Base-by-base conservation (phyloP, 2,329 filamentous ascomycete genomes). In the Monascus ruber region DNA sequence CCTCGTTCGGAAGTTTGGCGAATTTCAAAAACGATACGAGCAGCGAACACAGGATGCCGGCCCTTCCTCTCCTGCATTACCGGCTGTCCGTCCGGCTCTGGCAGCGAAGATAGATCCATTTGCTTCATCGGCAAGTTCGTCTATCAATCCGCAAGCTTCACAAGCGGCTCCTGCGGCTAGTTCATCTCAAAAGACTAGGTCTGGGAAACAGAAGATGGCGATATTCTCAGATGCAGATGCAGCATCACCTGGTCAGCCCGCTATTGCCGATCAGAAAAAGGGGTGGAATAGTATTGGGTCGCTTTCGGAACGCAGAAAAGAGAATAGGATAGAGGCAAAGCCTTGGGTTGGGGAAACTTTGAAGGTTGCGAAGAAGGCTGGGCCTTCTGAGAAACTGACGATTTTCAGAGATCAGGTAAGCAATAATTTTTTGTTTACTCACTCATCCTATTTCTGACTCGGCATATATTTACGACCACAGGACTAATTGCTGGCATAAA, bases 321-420 rank as follows among this genome's bases (percentile, higher is more conserved):
- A 98, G 62, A 98, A 98, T 55, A 71, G 73, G 5, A 69, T 88
- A 48, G 86, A 89, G 58, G 78, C 88, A 7, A 88, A 83, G 57
- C 86, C 89, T 17, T 95, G 88, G 91, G 83, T 72, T 7, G 91
- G 91, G 25, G 87, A 96, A 68, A 95, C 84, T 32, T 65, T 98
- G 50, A 85, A 89, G 62, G 83, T 79, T 2, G 86, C 84, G 33
- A 89, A 86, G 52, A 91, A 85, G 68, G 85, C 85, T 66, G 77
- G 71, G 33, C 77, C 73, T 27, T 74, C 73, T 39, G 73, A 81
- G 39, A 96, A 95, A 71, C 83, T 98, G 79, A 71, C 81, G 56
- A 77, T 98, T 34, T 98, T 95, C 71, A 89, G 85, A 72, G 91
- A 98, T 72, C 72, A 83, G 83, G 91, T 98, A 82, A 81, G 86